Evolutionary conservation across 2,329 filamentous ascomycete genomes (phyloP).

Genomic region (Stachybotrys chlorohalonatus): DNA sequence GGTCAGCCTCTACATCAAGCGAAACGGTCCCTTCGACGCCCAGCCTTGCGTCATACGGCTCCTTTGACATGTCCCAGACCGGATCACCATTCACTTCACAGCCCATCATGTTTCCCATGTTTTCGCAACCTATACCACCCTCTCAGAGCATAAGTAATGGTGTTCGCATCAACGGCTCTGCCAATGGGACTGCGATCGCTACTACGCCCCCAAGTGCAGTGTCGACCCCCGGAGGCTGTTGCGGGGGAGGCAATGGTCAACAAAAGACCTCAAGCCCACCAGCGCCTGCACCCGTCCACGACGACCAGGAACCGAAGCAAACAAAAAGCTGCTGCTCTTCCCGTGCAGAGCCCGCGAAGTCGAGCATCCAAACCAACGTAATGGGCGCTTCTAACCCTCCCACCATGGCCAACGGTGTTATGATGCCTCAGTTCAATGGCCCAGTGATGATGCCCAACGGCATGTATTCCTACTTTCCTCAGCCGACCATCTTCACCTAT

Average conservation of each 20-base stretch:
- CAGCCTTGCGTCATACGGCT: conserved; percentile 15
- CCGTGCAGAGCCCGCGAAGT: conserved; percentile 3
- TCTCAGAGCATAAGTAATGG: conserved; percentile 5
- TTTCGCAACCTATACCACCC: conserved; percentile 17
- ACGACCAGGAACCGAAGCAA: conserved; percentile 8
- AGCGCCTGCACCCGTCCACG: not conserved
- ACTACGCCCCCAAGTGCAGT: not conserved
- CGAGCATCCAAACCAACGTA: not conserved
- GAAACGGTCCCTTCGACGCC: conserved; percentile 8
- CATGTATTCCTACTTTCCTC: conserved; percentile 30
- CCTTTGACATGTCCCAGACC: conserved; percentile 16
- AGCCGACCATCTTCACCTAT: conserved; percentile 41
- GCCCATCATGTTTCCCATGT: conserved; percentile 20
- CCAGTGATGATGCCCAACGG: conserved; percentile 26
- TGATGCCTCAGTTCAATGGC: conserved; percentile 26
- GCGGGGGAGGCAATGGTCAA: conserved; percentile 10
- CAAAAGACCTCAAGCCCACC: not conserved
- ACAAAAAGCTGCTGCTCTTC: conserved; percentile 28
- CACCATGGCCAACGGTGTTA: conserved; percentile 11
- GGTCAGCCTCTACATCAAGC: conserved; percentile 12
- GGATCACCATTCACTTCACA: conserved; percentile 14
- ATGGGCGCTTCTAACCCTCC: not conserved
- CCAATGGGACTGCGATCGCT: not conserved
- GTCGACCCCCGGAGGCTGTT: conserved; percentile 8
- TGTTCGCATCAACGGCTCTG: conserved; percentile 7